Evolutionary conservation across 176 grass and related monocot species (phyloP).

Genomic region (Oryza punctata): DNA sequence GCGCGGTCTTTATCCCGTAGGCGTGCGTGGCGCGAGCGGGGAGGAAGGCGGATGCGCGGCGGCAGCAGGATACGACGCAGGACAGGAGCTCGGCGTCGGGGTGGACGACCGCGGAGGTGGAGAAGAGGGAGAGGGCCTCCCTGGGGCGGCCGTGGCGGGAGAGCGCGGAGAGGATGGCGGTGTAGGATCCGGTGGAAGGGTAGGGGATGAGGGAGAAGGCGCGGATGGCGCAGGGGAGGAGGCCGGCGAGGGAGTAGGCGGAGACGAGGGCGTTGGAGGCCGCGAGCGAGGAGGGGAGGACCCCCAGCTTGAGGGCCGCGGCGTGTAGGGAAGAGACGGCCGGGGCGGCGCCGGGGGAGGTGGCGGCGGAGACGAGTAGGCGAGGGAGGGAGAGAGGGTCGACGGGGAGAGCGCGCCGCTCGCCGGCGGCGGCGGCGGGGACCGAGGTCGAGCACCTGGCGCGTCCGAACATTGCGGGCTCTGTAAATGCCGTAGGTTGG

Average conservation of each 20-base stretch:
- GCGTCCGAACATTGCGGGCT: background rate
- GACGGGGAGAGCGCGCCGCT: slow-evolving; percentile 22
- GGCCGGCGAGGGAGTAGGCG: slow-evolving; percentile 47
- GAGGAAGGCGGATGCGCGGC: slow-evolving; percentile 36
- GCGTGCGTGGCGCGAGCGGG: slow-evolving; percentile 53
- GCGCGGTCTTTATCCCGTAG: slow-evolving; percentile 52
- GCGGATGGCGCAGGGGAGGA: slow-evolving; percentile 39
- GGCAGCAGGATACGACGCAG: slow-evolving; percentile 61
- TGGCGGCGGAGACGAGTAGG: slow-evolving; percentile 27
- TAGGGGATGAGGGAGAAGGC: slow-evolving; percentile 46
- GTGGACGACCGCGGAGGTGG: slow-evolving; percentile 45
- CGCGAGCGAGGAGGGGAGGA: slow-evolving; percentile 41
- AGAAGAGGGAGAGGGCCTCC: slow-evolving; percentile 53
- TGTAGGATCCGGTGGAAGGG: slow-evolving; percentile 63
- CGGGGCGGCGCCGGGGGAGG: background rate
- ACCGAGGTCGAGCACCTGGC: background rate
- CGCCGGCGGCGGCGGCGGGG: slow-evolving; percentile 44
- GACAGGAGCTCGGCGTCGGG: slow-evolving; percentile 67
- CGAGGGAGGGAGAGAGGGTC: slow-evolving; percentile 34
- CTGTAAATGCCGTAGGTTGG: background rate
- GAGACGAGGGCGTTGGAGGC: slow-evolving; percentile 72
- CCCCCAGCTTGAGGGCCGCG: slow-evolving; percentile 58
- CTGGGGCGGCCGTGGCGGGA: slow-evolving; percentile 46
- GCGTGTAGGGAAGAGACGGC: slow-evolving; percentile 51
- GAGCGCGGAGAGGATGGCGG: slow-evolving; percentile 59